Evolutionary conservation across 179 eudicot species (phyloP).

Genomic region (Sideroxylon spinosum): DNA sequence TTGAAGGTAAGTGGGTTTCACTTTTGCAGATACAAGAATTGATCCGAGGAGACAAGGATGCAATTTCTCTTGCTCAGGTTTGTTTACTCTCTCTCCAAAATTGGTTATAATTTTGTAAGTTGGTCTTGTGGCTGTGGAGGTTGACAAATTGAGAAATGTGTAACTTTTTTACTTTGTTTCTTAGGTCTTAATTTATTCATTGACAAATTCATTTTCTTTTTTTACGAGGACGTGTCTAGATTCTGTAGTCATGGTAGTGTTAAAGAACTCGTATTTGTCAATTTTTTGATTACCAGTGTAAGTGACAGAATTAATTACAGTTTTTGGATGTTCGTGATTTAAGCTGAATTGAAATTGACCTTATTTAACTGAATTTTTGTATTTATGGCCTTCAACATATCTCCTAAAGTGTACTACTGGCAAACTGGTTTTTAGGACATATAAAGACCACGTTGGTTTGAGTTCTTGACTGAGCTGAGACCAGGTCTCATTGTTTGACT

Average conservation of each 20-base stretch:
- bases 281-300: neutral
- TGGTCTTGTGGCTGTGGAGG: constrained; percentile 12
- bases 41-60: constrained; percentile 66
- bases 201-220: neutral
- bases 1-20: constrained; percentile 15
- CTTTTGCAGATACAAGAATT: constrained; percentile 75
- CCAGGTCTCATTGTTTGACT: neutral
- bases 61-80: constrained; percentile 95
- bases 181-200: neutral
- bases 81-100: constrained; percentile 30
- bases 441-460: neutral
- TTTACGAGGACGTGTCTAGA: constrained; percentile 4
- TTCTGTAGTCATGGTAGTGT: constrained; percentile 8
- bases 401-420: neutral
- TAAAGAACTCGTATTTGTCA: neutral
- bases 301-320: neutral
- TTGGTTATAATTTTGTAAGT: constrained; percentile 1
- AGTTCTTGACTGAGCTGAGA: constrained; percentile 3
- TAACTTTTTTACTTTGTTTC: constrained; percentile 2
- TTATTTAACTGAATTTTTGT: neutral
- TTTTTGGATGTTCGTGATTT: neutral
- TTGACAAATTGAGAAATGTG: constrained; percentile 21
- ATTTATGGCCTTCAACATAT: neutral
- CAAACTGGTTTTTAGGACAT: neutral
- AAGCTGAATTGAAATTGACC: neutral